Evolutionary conservation across 2,329 filamentous ascomycete genomes (phyloP).

Genomic region (Dactylella cylindrospora): DNA sequence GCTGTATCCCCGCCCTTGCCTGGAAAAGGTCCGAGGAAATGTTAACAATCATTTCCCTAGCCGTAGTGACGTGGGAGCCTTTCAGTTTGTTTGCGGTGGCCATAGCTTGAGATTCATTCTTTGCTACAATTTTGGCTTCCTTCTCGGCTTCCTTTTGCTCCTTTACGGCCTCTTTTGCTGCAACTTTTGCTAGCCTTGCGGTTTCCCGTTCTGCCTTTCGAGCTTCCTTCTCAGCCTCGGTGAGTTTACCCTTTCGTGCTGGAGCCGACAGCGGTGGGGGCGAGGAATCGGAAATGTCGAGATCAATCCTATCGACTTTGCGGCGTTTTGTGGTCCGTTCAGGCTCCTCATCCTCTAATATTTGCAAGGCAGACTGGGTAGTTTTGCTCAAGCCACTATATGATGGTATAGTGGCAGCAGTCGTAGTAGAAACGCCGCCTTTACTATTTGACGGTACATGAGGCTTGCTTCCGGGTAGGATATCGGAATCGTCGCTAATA

Average conservation of each 20-base stretch:
- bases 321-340: constrained; percentile 22
- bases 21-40: constrained; percentile 62
- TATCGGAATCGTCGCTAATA: constrained; percentile 16
- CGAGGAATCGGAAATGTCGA: constrained; percentile 18
- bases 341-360: constrained; percentile 4
- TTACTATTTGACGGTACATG: constrained; percentile 10
- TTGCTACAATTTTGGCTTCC: constrained; percentile 61
- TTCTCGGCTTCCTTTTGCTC: constrained; percentile 66
- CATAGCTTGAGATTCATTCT: constrained; percentile 51
- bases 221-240: constrained; percentile 59
- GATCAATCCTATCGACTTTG: constrained; percentile 17
- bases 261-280: constrained; percentile 5
- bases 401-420: too few species aligned
- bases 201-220: constrained; percentile 20
- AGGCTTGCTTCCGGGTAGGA: not conserved
- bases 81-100: constrained; percentile 72
- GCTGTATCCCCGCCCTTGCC: constrained; percentile 55
- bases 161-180: constrained; percentile 62
- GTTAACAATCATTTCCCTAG: constrained; percentile 75
- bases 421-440: not conserved
- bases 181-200: constrained; percentile 55
- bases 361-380: constrained; percentile 2
- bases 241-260: constrained; percentile 56
- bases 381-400: constrained; percentile 3
- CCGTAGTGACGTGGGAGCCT: constrained; percentile 71